Evolutionary conservation across 2,329 filamentous ascomycete genomes (phyloP).

Genomic region (Lachnellula subtilissima): DNA sequence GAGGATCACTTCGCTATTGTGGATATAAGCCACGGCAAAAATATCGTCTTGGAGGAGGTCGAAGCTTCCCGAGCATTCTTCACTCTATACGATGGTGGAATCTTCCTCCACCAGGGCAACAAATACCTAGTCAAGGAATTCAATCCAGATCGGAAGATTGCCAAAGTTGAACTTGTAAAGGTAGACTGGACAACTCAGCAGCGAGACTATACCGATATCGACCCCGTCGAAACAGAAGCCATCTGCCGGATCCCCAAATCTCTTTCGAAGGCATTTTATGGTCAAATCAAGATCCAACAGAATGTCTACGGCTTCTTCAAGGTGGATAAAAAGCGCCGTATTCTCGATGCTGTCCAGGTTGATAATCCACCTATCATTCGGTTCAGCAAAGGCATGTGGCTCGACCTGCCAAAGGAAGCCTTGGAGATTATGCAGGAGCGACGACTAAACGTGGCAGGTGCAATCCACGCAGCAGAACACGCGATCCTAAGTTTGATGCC

Average conservation of each 20-base stretch:
- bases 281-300: constrained; percentile 77
- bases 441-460: constrained; percentile 75
- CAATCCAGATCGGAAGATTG: constrained; percentile 71
- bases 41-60: constrained; percentile 88
- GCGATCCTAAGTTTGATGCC: constrained; percentile 82
- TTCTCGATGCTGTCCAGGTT: constrained; percentile 87
- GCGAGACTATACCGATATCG: constrained; percentile 89
- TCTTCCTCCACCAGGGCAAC: constrained; percentile 93
- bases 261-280: constrained; percentile 72
- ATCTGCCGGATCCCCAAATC: constrained; percentile 66
- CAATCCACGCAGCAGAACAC: constrained; percentile 93
- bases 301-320: constrained; percentile 98
- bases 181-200: constrained; percentile 95
- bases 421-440: constrained; percentile 72
- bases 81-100: constrained; percentile 93
- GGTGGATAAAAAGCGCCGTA: constrained; percentile 76
- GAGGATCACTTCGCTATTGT: constrained; percentile 94
- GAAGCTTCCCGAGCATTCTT: constrained; percentile 93
- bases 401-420: constrained; percentile 77
- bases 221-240: constrained; percentile 86
- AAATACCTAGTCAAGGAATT: constrained; percentile 92
- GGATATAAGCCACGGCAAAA: constrained; percentile 76
- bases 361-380: constrained; percentile 89
- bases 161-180: constrained; percentile 80
- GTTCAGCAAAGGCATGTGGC: constrained; percentile 87